phyloP scores from a whole-genome alignment of 164 flowering plant species.

The Brasenia schreberi region DNA sequence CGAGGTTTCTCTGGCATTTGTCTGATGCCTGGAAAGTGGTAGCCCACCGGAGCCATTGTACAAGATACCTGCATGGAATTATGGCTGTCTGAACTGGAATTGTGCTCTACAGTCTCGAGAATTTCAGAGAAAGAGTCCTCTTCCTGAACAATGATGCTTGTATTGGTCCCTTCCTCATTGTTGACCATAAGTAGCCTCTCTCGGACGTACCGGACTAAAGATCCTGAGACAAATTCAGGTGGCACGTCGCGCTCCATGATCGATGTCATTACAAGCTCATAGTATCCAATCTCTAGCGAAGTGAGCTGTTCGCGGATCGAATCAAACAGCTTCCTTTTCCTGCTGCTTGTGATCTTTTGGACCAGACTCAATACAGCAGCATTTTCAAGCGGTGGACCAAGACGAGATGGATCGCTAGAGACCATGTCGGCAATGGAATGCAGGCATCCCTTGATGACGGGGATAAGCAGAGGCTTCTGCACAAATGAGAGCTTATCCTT shows the following conservation, averaged over 20 bases:
- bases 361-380: not conserved
- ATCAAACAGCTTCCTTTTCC: constrained; percentile 25
- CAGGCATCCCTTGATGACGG: constrained; percentile 32
- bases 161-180: not conserved
- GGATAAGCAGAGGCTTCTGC: constrained; percentile 15
- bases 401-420: constrained; percentile 31
- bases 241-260: constrained; percentile 29
- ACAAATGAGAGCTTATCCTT: not conserved
- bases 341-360: constrained; percentile 19
- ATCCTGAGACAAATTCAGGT: constrained; percentile 27
- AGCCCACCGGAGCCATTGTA: constrained; percentile 43
- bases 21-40: constrained; percentile 25
- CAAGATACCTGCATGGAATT: constrained; percentile 35
- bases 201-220: constrained; percentile 31
- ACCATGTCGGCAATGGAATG: constrained; percentile 39
- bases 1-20: constrained; percentile 37
- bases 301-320: constrained; percentile 40
- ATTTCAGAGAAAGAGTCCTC: constrained; percentile 23
- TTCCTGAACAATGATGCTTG: not conserved
- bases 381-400: constrained; percentile 40
- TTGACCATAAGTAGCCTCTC: constrained; percentile 14
- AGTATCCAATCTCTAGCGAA: constrained; percentile 27
- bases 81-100: constrained; percentile 38
- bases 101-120: constrained; percentile 53
- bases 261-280: constrained; percentile 25